Evolutionary conservation across 1,139 yeast genomes (phyloP), one percentile per base, ranked within the genome.

Genomic region (Yamadazyma membranifaciens): DNA sequence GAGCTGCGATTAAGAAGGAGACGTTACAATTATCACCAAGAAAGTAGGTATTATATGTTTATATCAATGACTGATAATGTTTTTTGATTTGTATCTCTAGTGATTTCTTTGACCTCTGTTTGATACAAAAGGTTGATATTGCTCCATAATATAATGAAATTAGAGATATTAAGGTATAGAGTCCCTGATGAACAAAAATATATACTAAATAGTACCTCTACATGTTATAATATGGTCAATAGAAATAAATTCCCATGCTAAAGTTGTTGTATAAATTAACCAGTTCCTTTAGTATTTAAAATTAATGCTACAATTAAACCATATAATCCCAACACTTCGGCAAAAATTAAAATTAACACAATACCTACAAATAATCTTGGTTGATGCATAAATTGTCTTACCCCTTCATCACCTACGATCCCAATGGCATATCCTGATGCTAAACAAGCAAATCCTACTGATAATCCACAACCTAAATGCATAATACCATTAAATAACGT

Each of bases 371-470:
- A 92, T 58, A 92, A 78, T 72, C 96, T 83, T 54, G 97, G 97
- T 69, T 92, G 98, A 63, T 88, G 95, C 67, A 95, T 88, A 56
- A 86, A 84, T 65, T 94, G 95, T 73, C 98, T 86, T 42, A 92
- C 98, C 69, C 98, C 98, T 49, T 94, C 98, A 65, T 92, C 98
- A 60, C 98, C 98, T 49, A 92, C 98, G 51, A 92, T 87, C 61
- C 98, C 98, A 69, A 92, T 92, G 57, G 98, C 95, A 63, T 88
- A 92, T 47, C 98, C 98, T 40, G 98, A 96, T 55, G 98, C 96
- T 64, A 92, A 78, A 63, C 98, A 95, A 48, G 98, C 85, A 56
- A 94, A 78, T 49, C 98, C 98, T 37, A 94, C 98, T 30, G 95
- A 81, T 43, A 92, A 70, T 6, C 98, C 98, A 63, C 97, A 91